Evolutionary conservation across 441 rosid genomes (phyloP).

Genomic region (Viola pubescens): DNA sequence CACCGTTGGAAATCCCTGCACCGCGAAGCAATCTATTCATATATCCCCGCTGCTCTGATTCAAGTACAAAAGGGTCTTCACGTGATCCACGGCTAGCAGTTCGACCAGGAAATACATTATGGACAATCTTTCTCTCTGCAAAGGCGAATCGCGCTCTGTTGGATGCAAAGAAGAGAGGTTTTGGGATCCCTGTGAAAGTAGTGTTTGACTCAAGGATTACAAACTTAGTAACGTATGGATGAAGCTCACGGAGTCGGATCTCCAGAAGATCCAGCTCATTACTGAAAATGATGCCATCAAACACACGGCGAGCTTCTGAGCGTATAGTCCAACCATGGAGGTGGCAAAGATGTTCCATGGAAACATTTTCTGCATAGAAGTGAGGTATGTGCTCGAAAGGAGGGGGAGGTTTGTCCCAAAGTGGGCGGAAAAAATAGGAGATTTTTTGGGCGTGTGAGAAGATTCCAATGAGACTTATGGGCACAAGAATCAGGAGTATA

Average conservation of each 20-base stretch:
- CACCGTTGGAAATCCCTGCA: conserved; percentile 59
- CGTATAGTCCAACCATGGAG: conserved; percentile 82
- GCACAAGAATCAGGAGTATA: conserved; percentile 34
- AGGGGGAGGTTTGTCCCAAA: conserved; percentile 77
- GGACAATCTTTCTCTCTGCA: conserved; percentile 52
- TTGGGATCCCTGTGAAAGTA: conserved; percentile 79
- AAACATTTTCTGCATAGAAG: conserved; percentile 82
- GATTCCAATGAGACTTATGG: conserved; percentile 44
- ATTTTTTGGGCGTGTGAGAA: conserved; percentile 36
- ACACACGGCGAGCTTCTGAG: conserved; percentile 48
- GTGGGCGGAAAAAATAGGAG: conserved; percentile 63
- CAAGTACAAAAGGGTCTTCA: conserved; percentile 59
- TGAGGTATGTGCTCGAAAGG: conserved; percentile 67
- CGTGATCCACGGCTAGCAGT: conserved; percentile 23
- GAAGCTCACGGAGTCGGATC: conserved; percentile 72
- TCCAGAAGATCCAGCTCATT: conserved; percentile 78
- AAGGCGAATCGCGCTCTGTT: conserved; percentile 51
- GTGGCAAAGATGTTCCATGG: conserved; percentile 62
- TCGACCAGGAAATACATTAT: conserved; percentile 52
- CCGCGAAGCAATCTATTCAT: conserved; percentile 52
- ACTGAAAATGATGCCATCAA: conserved; percentile 72
- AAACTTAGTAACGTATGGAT: conserved; percentile 60
- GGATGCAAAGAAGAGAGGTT: conserved; percentile 54
- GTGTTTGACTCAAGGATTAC: conserved; percentile 74
- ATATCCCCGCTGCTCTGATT: conserved; percentile 47